A percentile compares a stretch with the other conserved stretches of the same genome.
Evolutionary conservation across 208 protist species (phyloP).

Genomic region (Trypanosoma caninum): DNA sequence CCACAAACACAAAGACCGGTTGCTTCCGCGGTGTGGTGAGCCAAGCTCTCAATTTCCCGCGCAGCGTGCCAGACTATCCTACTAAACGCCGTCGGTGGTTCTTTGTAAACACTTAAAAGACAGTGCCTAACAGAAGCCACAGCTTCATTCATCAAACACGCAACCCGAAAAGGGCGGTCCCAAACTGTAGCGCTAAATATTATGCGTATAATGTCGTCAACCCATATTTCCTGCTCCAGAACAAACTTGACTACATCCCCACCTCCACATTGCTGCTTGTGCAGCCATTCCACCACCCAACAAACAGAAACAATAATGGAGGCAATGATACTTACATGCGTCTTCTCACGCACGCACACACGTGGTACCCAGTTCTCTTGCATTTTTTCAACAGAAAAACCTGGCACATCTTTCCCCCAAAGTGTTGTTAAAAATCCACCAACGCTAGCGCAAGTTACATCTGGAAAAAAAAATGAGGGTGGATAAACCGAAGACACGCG

Average conservation of each 20-base stretch:
- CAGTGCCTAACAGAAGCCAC: not conserved
- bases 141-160: not conserved
- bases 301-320: constrained; percentile 20
- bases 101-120: constrained; percentile 1
- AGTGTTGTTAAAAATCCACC: constrained; percentile 3
- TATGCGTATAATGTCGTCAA: not conserved
- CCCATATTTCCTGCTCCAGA: not conserved
- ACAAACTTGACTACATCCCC: constrained; percentile 1
- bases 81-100: not conserved
- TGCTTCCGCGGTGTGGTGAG: not conserved
- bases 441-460: not conserved
- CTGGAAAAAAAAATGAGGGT: not conserved
- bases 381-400: not conserved
- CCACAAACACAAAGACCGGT: not conserved
- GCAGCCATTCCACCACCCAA: constrained; percentile 14
- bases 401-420: constrained; percentile 1
- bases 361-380: constrained; percentile 10
- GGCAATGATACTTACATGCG: constrained; percentile 9
- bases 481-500: not conserved
- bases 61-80: constrained; percentile 10
- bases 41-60: not conserved
- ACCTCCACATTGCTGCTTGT: not conserved
- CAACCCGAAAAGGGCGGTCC: not conserved
- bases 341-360: constrained; percentile 9
- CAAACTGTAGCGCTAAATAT: constrained; percentile 8